phyloP scores from a whole-genome alignment of 768 basidiomycete species.

The Rhizopogon roseolus region DNA sequence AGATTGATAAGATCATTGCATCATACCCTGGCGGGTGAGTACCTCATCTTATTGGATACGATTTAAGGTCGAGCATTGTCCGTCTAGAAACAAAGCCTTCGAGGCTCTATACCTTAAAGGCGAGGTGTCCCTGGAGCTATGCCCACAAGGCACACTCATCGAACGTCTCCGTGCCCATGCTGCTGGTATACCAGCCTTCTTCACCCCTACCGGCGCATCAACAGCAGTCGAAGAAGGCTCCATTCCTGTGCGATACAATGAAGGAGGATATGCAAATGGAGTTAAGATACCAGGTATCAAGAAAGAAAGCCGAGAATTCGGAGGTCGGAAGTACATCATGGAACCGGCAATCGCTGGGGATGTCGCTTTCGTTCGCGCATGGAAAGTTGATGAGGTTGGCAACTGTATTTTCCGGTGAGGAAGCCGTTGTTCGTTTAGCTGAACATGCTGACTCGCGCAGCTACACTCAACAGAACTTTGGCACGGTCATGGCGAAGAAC shows the following conservation, averaged over 20 bases:
- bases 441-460: conserved; percentile 30
- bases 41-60: not conserved
- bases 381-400: conserved; percentile 90
- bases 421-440: not conserved
- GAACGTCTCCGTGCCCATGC: conserved; percentile 87
- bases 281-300: conserved; percentile 67
- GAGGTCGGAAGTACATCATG: conserved; percentile 76
- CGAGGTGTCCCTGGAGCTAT: conserved; percentile 78
- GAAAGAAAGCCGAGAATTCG: conserved; percentile 74
- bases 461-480: conserved; percentile 87
- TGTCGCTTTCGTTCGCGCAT: conserved; percentile 82
- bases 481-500: conserved; percentile 81
- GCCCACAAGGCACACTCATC: conserved; percentile 87
- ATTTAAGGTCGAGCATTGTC: not conserved
- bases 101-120: conserved; percentile 79
- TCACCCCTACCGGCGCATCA: conserved; percentile 82
- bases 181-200: conserved; percentile 92
- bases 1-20: conserved; percentile 79
- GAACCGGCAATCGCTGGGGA: conserved; percentile 79
- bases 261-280: conserved; percentile 67
- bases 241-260: conserved; percentile 76
- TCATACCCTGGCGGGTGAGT: conserved; percentile 85
- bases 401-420: conserved; percentile 85
- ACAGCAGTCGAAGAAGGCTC: conserved; percentile 78
- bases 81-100: conserved; percentile 77